Base-by-base conservation (phyloP, 148 eudicot species). In the Hydrangea macrophylla region DNA sequence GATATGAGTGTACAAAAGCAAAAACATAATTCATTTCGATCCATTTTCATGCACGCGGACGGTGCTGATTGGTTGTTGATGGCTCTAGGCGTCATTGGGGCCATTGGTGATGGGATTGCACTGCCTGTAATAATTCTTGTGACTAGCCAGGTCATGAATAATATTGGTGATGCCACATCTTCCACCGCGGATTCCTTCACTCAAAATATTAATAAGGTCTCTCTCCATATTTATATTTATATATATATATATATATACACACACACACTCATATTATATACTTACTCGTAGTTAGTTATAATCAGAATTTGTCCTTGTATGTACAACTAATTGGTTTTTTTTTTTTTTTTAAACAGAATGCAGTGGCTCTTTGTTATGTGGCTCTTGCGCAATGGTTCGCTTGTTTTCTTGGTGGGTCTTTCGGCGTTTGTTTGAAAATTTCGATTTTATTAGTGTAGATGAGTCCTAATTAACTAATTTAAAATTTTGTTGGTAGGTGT, bases 31-130 rank as follows among this genome's bases (percentile, higher is more conserved):
- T 82, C 93, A 20, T 65, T 88, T 63, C 66, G 79, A 67, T 82
- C 85, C 42, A 81, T 91, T 26, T 88, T 91, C 74, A 82, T 88
- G 86, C 94, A 90, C 64, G 88, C 88, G 5, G 97, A 91, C 65
- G 72, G 80, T n/a, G 73, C 26, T 26, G 97, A 91, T 71, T 58
- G 67, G 68, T 15, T 79, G 23, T 73, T 91, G 74, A 88, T 88
- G 97, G 30, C 55, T 5, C 36, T 86, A 4, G 97, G 94, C 0
- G 57, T 86, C n/a, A 58, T 91, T 57, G 93, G 94, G 12, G 70
- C 92, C 58, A 8, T 88, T 10, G 89, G 85, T 37, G 97, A 88
- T 66, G 94, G 97, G 12, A 23, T 86, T 25, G 70, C 88, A 50
- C 68, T 84, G 65, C 97, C 97, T 0, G 71, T 70, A 26, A 74